These are phyloP conservation scores for Scheffersomyces stambukii DNA, from an alignment of 1,139 yeast genomes.

Conservation along the genomic window DNA sequence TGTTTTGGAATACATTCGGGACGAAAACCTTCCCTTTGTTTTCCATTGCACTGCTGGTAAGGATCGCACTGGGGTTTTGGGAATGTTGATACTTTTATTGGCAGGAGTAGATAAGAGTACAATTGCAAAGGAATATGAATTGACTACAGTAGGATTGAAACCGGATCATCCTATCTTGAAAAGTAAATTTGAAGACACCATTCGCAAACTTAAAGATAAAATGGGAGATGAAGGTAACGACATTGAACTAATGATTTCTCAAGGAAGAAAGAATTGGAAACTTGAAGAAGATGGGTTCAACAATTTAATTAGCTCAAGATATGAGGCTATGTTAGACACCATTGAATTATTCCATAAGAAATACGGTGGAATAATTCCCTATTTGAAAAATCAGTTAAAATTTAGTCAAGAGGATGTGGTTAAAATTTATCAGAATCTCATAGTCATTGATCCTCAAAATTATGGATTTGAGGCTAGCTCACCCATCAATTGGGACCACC, in stretches of 20 bases:
- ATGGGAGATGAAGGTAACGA: slow-evolving; percentile 40
- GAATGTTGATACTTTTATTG: slow-evolving; percentile 61
- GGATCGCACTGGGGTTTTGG: slow-evolving; percentile 76
- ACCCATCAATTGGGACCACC: slow-evolving; percentile 24
- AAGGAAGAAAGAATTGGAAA: slow-evolving; percentile 38
- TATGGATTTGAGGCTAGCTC: slow-evolving; percentile 16
- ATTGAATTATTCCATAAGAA: slow-evolving; percentile 45
- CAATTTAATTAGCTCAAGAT: slow-evolving; percentile 60
- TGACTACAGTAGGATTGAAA: slow-evolving; percentile 62
- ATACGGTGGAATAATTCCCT: slow-evolving; percentile 58
- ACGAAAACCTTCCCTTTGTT: slow-evolving; percentile 45
- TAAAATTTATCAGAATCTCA: slow-evolving; percentile 43
- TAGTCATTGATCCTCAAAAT: slow-evolving; percentile 20
- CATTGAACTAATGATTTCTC: slow-evolving; percentile 26
- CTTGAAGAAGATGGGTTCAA: slow-evolving; percentile 47
- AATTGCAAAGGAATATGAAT: slow-evolving; percentile 49
- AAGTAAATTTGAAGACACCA: slow-evolving; percentile 26
- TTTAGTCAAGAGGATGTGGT: slow-evolving; percentile 48
- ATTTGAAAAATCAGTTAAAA: slow-evolving; percentile 45
- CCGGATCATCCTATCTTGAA: slow-evolving; percentile 44
- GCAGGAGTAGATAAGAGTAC: slow-evolving; percentile 64
- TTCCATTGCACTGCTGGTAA: slow-evolving; percentile 87
- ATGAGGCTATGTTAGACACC: slow-evolving; percentile 71
- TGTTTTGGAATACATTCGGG: slow-evolving; percentile 53
- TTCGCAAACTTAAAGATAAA: slow-evolving; percentile 26